Evolutionary conservation across 73 alveolate species (phyloP).

Genomic region (Paramecium tetraurelia): DNA sequence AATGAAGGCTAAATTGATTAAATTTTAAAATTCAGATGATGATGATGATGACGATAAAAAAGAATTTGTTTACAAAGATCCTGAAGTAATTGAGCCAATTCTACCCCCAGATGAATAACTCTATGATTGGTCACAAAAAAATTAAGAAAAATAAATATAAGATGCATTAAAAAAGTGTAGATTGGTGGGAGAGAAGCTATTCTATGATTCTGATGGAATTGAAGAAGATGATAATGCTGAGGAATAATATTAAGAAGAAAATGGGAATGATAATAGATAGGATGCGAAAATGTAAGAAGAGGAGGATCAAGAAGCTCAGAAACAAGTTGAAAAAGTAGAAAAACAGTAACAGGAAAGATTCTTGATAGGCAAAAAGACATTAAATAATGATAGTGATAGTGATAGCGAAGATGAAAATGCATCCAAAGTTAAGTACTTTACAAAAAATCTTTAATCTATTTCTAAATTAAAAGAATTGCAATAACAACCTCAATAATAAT

Average conservation of each 20-base stretch:
- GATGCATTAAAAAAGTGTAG: neutral
- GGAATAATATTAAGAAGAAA: neutral
- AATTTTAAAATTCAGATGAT: constrained; percentile 13
- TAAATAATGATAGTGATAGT: neutral
- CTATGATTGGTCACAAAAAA: constrained; percentile 34
- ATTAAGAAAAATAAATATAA: neutral
- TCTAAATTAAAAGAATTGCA: neutral
- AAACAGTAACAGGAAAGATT: neutral
- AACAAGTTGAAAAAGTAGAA: neutral
- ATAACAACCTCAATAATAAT: neutral
- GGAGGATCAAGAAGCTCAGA: neutral
- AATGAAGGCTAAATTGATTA: neutral
- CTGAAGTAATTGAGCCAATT: constrained; percentile 37
- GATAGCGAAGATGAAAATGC: constrained; percentile 15
- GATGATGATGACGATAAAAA: neutral
- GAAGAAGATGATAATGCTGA: neutral
- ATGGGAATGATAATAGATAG: neutral
- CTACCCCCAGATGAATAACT: constrained; percentile 31
- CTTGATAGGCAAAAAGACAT: neutral
- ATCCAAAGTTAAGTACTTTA: neutral
- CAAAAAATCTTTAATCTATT: constrained; percentile 5
- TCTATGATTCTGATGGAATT: constrained; percentile 1
- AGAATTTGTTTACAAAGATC: constrained; percentile 40
- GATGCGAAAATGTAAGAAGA: neutral
- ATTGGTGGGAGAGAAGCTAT: neutral